phyloP scores from a whole-genome alignment of 2,329 filamentous ascomycete genomes.

The Apiospora koreana region DNA sequence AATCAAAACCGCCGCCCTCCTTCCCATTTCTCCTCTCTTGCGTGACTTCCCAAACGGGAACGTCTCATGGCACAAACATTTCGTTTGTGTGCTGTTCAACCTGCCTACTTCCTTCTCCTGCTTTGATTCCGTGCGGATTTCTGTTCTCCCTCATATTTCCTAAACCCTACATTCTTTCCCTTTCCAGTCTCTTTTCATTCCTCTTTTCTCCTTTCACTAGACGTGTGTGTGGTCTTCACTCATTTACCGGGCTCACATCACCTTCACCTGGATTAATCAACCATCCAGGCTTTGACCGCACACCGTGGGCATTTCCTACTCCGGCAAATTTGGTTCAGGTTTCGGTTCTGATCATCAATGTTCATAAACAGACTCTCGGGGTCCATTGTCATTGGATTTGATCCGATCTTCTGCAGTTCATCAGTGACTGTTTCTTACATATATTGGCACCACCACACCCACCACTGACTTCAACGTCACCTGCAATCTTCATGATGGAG shows the following conservation, averaged over 20 bases:
- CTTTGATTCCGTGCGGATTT: background rate
- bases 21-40: background rate
- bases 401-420: background rate
- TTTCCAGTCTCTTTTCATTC: background rate
- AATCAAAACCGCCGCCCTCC: background rate
- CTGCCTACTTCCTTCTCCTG: background rate
- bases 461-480: background rate
- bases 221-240: background rate
- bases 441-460: background rate
- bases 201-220: background rate
- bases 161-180: background rate
- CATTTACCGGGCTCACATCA: background rate
- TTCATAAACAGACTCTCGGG: background rate
- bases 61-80: background rate
- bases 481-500: background rate
- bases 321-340: background rate
- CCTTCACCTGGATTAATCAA: background rate
- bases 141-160: background rate
- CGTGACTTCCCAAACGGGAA: constrained; percentile 4
- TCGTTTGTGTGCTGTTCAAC: constrained; percentile 1
- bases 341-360: background rate
- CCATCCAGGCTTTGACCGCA: background rate
- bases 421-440: background rate
- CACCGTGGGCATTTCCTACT: background rate
- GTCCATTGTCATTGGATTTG: background rate